Evolutionary conservation across 441 rosid genomes (phyloP), one percentile per base, ranked within the genome.

Genomic region (Erodium moschatum): DNA sequence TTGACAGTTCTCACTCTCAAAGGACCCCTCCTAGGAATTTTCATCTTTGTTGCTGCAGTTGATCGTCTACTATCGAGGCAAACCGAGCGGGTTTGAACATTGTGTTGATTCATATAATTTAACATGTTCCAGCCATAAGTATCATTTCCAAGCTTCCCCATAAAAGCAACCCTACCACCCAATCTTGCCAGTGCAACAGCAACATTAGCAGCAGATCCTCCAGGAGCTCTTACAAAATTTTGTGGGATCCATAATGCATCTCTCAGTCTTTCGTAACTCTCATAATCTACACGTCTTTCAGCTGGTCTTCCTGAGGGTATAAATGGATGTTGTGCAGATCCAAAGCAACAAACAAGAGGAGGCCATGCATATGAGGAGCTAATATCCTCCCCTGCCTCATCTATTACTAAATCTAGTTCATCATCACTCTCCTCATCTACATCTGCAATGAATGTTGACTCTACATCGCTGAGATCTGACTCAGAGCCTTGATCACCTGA

Each of bases 121-220:
- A 90, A 77, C 93, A 93, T 83, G 60, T 94, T 83, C 75, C 85
- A 85, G 74, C 97, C 98, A 73, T 67, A 86, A 18, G 85, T 88
- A 75, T 93, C 97, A 70, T 86, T 88, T 19, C 98, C 98, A n/a
- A 90, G 86, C 73, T 93, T 93, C 9, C 97, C 97, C 97, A 90
- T 90, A 69, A 93, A 85, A 52, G 97, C 93, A 83, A 85, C 98
- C 68, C 85, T 89, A 78, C 96, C 97, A 66, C 97, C 97, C 69
- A 90, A 75, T 74, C 74, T 81, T 50, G 96, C 95, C 70, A 93
- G 96, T 69, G 96, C 96, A 76, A 85, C 69, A 10, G 97, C 97
- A 65, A 88, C 97, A 78, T 89, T 81, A 46, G 89, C 96, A 18
- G 91, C 87, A 66, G 86, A 89, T 69, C 98, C 96, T 48, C 97